Evolutionary conservation across 2,329 filamentous ascomycete genomes (phyloP).

Genomic region (Aspergillus pseudoglaucus): DNA sequence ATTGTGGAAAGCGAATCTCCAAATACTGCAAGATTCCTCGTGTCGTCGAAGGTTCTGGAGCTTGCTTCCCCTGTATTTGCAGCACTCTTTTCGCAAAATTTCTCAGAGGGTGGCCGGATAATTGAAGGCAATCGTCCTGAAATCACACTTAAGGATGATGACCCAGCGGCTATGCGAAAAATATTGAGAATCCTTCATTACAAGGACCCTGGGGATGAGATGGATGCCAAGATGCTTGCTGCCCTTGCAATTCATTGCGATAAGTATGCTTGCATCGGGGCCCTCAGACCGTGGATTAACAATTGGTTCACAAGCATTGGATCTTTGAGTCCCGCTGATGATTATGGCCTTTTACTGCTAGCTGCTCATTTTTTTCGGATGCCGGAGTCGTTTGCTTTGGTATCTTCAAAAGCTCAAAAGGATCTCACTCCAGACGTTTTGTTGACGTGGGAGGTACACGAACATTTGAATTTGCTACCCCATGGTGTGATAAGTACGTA

Average conservation of each 20-base stretch:
- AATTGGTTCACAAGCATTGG: not conserved
- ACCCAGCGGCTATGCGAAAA: constrained; percentile 1
- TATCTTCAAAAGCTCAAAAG: constrained; percentile 1
- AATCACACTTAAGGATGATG: constrained; percentile 1
- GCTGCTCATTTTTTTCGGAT: constrained; percentile 4
- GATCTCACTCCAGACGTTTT: not conserved
- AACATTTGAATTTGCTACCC: constrained; percentile 1
- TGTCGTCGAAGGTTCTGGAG: constrained; percentile 3
- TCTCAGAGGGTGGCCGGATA: not conserved
- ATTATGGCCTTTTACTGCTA: constrained; percentile 3
- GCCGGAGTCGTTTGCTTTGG: not conserved
- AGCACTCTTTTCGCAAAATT: not conserved
- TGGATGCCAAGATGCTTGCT: constrained; percentile 1
- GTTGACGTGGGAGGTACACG: not conserved
- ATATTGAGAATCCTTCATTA: constrained; percentile 2
- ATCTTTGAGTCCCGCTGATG: not conserved
- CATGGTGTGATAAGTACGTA: not conserved
- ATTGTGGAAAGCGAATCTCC: not conserved
- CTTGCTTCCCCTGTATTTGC: constrained; percentile 3
- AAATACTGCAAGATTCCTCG: constrained; percentile 1
- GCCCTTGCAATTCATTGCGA: constrained; percentile 2
- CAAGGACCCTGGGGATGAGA: not conserved
- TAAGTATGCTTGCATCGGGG: constrained; percentile 3
- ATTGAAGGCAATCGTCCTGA: not conserved
- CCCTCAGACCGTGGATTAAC: constrained; percentile 1